A percentile compares a stretch with the other conserved stretches of the same genome.
phyloP scores from a whole-genome alignment of 306 rosid species.

The Vigna trinervia region DNA sequence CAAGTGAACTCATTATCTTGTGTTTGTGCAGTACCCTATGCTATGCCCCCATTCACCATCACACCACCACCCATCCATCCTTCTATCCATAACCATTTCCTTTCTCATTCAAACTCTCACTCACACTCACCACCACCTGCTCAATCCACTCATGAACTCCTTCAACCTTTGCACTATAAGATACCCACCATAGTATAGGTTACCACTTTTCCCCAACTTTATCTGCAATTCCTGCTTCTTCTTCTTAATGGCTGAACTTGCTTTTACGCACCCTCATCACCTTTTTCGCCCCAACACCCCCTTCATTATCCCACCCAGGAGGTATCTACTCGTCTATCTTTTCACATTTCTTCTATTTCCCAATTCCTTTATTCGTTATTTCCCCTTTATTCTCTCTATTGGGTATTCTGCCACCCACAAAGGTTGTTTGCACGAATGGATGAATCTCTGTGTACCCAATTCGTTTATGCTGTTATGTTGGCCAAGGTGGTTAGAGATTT shows the following conservation, averaged over 20 bases:
- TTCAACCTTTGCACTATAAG: not conserved
- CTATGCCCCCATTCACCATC: not conserved
- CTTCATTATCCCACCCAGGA: constrained; percentile 16
- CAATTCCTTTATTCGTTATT: constrained; percentile 5
- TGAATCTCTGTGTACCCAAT: constrained; percentile 28
- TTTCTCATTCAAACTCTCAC: not conserved
- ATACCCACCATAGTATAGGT: constrained; percentile 11
- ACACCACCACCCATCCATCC: not conserved
- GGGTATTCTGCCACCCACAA: not conserved
- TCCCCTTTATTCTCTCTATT: constrained; percentile 38
- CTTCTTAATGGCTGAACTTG: constrained; percentile 13
- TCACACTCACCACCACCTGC: not conserved
- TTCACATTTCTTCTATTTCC: not conserved
- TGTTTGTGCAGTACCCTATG: not conserved
- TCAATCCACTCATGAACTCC: not conserved
- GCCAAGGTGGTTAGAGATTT: not conserved
- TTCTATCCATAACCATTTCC: not conserved
- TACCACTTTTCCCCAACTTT: not conserved
- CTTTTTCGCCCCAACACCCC: constrained; percentile 19
- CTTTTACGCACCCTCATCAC: constrained; percentile 4
- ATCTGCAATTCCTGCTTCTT: not conserved
- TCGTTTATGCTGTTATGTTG: constrained; percentile 6
- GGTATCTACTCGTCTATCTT: not conserved
- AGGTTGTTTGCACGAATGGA: not conserved
- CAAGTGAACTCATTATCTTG: constrained; percentile 12